Base-by-base conservation (phyloP, 2,329 filamentous ascomycete species). In the Aureobasidium sp. region DNA sequence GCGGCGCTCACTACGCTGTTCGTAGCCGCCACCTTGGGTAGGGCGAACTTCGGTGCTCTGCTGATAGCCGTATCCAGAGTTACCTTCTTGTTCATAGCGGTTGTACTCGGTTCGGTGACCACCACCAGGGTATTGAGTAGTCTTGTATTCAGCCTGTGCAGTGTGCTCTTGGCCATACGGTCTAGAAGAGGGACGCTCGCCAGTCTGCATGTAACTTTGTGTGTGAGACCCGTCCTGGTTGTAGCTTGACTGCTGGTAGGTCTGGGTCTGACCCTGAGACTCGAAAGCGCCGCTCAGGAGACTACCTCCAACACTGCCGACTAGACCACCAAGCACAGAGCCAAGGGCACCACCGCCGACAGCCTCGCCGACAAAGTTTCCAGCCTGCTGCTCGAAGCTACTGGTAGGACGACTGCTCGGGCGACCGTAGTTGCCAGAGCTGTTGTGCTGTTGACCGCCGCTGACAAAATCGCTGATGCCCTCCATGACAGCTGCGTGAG, bases 261-360 rank as follows among this genome's bases (percentile, higher is more conserved):
- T 65, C 62, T 80, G 84, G 49, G 85, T 78, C 37, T 82, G 69
- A 78, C 73, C 42, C 41, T 60, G 11, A 61, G 63, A 62, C 64
- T 79, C 78, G 58, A 88, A 82, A 15, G 81, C 81, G 14, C 82
- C 82, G 12, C 86, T 84, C 9, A 95, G 81, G 17, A 92, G 76
- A 42, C 84, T 84, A 39, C 82, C 82, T 34, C 81, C 79, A 64
- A 83, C 74, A 29, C 77, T 79, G 34, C 81, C 78, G 31, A 89
- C 87, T 37, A 89, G 74, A 31, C 86, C 84, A 61, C 86, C 87
- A 14, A 96, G 79, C 47, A 96, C 76, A 27, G 87, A 86, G 34
- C 88, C 87, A 1, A 91, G 72, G 12, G 84, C 83, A 55, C 87
- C 85, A 52, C 85, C 85, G 48, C 84, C 84, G 53, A 84, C 81